phyloP scores from a whole-genome alignment of 495 filamentous ascomycete species.

The Lentithecium fluviatile region DNA sequence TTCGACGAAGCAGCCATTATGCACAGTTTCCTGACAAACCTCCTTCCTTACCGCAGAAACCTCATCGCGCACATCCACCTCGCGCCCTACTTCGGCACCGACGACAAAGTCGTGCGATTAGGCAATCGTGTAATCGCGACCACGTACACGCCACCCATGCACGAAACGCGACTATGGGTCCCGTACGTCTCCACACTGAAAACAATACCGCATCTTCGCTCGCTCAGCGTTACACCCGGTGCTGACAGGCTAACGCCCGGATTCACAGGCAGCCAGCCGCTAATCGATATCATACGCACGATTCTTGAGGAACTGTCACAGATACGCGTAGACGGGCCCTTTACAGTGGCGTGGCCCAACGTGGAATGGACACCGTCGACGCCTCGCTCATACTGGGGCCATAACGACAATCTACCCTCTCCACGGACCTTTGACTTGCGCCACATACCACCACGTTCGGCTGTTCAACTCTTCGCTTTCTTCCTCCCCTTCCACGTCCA shows the following conservation, averaged over 20 bases:
- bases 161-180: too few species aligned
- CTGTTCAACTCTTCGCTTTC: neutral
- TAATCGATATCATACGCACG: too few species aligned
- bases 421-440: neutral
- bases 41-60: neutral
- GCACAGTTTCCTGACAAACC: neutral
- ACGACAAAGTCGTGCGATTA: neutral
- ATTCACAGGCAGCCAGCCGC: too few species aligned
- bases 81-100: neutral
- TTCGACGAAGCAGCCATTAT: slow-evolving; percentile 2
- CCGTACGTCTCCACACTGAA: too few species aligned
- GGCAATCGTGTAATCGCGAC: neutral
- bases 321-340: too few species aligned
- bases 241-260: too few species aligned
- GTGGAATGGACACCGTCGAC: neutral
- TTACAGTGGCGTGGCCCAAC: too few species aligned
- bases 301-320: too few species aligned
- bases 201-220: too few species aligned
- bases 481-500: slow-evolving; percentile 1
- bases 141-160: neutral
- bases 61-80: slow-evolving; percentile 8
- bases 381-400: neutral
- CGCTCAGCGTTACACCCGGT: too few species aligned
- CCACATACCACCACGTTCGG: neutral
- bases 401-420: neutral